Percentiles rank a stretch among this genome's conserved stretches.
Conservation (phyloP, 129 eudicot genomes). For the Helianthus annuus region DNA sequence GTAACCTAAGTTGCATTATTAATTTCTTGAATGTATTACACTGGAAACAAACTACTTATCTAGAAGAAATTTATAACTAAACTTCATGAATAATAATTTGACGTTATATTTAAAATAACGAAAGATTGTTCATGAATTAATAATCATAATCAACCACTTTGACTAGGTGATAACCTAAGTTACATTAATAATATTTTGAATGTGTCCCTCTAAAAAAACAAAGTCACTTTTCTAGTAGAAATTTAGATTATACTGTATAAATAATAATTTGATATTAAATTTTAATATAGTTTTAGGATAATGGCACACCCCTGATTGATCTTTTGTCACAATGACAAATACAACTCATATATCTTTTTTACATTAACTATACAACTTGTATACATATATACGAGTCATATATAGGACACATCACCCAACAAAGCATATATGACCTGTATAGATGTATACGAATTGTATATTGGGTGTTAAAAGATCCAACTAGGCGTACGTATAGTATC, state of each 20-base stretch:
- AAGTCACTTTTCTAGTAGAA: conserved; percentile 1
- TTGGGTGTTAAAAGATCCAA: no score
- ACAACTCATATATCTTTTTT: no score
- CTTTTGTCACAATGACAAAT: no score
- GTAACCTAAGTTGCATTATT: conserved; percentile 13
- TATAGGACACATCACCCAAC: no score
- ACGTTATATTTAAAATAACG: not conserved
- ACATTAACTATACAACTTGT: no score
- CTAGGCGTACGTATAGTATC: no score
- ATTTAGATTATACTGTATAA: not conserved
- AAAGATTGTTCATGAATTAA: not conserved
- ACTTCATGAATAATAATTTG: not conserved
- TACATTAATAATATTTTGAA: not conserved
- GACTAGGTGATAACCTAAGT: conserved; percentile 20
- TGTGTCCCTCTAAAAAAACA: conserved; percentile 9
- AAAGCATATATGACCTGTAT: no score
- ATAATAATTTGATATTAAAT: not conserved
- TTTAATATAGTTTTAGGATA: not conserved
- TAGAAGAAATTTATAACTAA: not conserved
- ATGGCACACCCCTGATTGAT: not conserved
- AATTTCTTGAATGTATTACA: not conserved
- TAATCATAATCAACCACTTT: conserved; percentile 9
- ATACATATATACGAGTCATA: no score
- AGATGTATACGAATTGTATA: no score
- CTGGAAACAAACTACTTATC: conserved; percentile 10